Conservation (phyloP, 23 red algal genomes). For the Gracilariopsis chorda region DNA sequence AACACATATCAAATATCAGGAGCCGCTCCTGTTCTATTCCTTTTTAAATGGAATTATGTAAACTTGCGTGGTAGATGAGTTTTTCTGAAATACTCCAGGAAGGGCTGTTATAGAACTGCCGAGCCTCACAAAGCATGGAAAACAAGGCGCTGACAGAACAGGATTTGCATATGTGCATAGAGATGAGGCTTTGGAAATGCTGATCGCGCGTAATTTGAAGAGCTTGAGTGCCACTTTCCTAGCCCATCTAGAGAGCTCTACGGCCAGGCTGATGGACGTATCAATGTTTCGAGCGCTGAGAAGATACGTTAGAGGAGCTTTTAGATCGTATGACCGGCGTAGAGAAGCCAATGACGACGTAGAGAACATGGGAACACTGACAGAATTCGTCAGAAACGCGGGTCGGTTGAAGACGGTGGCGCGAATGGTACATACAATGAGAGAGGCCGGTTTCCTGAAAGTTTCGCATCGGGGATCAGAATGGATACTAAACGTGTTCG, state of each 20-base stretch:
- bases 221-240: not conserved
- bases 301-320: too few species aligned
- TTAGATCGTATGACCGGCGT: too few species aligned
- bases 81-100: not conserved
- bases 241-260: not conserved
- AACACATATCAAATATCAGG: constrained; percentile 1
- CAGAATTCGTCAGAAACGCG: too few species aligned
- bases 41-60: too few species aligned
- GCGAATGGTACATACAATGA: too few species aligned
- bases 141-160: not conserved
- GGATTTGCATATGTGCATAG: not conserved
- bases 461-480: not conserved
- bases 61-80: too few species aligned
- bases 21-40: not conserved
- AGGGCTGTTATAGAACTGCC: not conserved
- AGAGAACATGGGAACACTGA: too few species aligned
- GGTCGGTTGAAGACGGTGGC: too few species aligned
- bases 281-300: too few species aligned
- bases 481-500: not conserved
- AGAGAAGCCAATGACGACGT: too few species aligned
- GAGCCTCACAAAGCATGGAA: not conserved
- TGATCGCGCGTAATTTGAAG: not conserved
- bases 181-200: not conserved
- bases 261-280: not conserved
- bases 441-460: too few species aligned